Evolutionary conservation across 2,329 filamentous ascomycete species (phyloP), one percentile per base, ranked within the genome.

Genomic region (Graphiopsis chlorocephala): DNA sequence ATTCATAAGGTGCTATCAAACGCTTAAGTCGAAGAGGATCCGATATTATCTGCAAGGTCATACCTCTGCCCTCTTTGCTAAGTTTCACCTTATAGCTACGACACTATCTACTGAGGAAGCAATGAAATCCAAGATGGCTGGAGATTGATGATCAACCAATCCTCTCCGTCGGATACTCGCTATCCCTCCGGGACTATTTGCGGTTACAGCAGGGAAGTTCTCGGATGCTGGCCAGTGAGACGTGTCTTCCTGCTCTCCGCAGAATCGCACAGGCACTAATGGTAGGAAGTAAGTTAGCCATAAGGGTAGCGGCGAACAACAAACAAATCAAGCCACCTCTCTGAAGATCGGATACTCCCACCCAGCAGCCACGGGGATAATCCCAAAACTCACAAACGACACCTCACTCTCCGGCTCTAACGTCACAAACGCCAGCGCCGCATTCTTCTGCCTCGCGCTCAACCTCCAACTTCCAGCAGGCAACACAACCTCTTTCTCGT

Each of bases 321-420:
- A 5, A 17, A 38, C 15, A 38, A 26, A 38, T 29, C 38, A 60
- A 15, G 10, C 48, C 42, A 65, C 31, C 33, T 68, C 56, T 33
- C 68, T 66, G 25, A 68, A 69, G 15, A 68, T 65, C 4, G 66
- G 68, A 61, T 71, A 72, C 48, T 72, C 71, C 50, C 72, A 70
- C 4, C 66, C 68, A 5, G 50, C 57, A 29, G 66, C 64, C 15
- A 72, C 38, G 4, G 69, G 68, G 12, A 78, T 72, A 28, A 78
- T 74, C 4, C 73, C 73, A 66, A 76, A 77, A 8, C 72, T 76
- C 3, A 78, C 76, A 65, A 75, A 77, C 5, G 71, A 74, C 53
- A 78, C 76, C 31, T 75, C 74, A 20, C 75, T 74, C 68, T 78
- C 76, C 5, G 76, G 77, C 65, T 78, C 76, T 6, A 78, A 66